Evolutionary conservation across 306 rosid species (phyloP), one percentile per base, ranked within the genome.

Genomic region (Calophaca sinica): DNA sequence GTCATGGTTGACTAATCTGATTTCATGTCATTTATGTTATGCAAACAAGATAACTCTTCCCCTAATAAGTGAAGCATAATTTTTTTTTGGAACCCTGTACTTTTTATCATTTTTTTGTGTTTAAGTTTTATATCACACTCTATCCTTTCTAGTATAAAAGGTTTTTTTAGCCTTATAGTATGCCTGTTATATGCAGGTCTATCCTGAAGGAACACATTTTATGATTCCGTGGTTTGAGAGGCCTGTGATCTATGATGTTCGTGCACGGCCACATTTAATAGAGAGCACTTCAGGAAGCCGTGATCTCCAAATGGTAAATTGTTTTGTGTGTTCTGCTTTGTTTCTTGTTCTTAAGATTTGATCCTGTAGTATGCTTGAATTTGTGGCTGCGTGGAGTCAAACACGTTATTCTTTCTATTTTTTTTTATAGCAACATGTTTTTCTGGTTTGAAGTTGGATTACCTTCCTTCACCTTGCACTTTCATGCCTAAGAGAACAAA

Each of bases 211-310:
- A 58, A 76, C 81, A 14, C 81, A 81, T 57, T 14, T 70, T 28
- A 67, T 77, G 82, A 67, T 82, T 46, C 82, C 82, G 0, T 82
- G 82, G 86, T 82, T 82, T 32, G 86, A 82, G 79, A 77, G 86
- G 68, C 86, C 82, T 33, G 82, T 77, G 57, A 77, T 82, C 62
- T 72, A 77, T 67, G 82, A 82, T 51, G 86, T 82, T 31, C 80
- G 82, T 57, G 76, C 86, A 59, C 73, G 79, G 5, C 86, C 86
- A 50, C 82, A 82, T 60, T 65, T 82, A 59, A 82, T 77, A 5
- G 82, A 82, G 76, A 77, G 86, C 75, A 82, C 86, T 11, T 82
- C 82, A 2, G 86, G 86, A 64, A 82, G 86, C 32, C 86, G 82
- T 20, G 86, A 77, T 77, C 86, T 74, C 36, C 83, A 77, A 48